Percentiles rank a stretch among this genome's conserved stretches.
Evolutionary conservation across 140 eudicot species (phyloP).

Genomic region (Bidens hawaiensis): DNA sequence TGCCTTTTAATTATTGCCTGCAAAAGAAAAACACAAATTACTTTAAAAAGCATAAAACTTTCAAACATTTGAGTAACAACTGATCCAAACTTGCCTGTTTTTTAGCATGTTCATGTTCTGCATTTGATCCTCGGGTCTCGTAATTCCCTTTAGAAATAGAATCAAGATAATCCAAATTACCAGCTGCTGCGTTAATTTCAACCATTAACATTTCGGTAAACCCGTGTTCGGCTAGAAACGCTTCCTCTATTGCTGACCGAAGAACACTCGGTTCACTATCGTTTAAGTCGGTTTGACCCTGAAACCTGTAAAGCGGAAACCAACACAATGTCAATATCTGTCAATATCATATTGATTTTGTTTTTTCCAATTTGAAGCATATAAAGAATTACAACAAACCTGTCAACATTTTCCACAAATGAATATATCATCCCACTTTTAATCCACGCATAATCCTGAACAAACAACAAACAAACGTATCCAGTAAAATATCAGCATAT

Average conservation of each 20-base stretch:
- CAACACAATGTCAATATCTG: slow-evolving; percentile 3
- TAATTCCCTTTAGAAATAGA: too few species aligned
- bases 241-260: slow-evolving; percentile 92
- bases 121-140: too few species aligned
- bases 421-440: slow-evolving; percentile 79
- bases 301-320: slow-evolving; percentile 60
- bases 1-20: slow-evolving; percentile 46
- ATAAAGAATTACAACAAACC: slow-evolving; percentile 47
- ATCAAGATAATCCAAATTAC: slow-evolving; percentile 59
- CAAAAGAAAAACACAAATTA: slow-evolving; percentile 1
- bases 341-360: neutral
- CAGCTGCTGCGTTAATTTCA: slow-evolving; percentile 92
- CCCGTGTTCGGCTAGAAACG: slow-evolving; percentile 90
- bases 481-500: too few species aligned
- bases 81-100: slow-evolving; percentile 46
- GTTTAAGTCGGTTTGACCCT: slow-evolving; percentile 81
- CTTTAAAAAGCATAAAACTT: slow-evolving; percentile 1
- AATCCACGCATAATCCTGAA: slow-evolving; percentile 93
- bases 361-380: neutral
- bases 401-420: slow-evolving; percentile 76
- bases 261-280: slow-evolving; percentile 73
- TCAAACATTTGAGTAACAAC: neutral
- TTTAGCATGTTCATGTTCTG: slow-evolving; percentile 34
- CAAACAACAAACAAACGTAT: too few species aligned
- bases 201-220: slow-evolving; percentile 83